Base-by-base conservation (phyloP, 805 yeast genomes). In the Hyphopichia homilentoma region DNA sequence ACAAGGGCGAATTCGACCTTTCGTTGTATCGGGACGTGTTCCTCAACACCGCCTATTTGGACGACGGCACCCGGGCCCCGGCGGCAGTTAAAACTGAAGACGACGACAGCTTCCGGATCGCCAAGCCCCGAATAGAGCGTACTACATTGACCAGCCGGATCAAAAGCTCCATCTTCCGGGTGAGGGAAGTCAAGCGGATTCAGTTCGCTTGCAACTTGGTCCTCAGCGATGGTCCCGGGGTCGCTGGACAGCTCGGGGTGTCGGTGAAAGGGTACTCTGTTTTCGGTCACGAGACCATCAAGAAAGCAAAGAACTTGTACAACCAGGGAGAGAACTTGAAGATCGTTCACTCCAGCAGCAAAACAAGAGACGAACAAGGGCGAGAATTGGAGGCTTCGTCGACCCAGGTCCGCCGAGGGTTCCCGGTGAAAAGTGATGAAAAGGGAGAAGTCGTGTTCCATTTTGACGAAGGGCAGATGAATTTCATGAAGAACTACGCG, bases 211-310 rank as follows among this genome's bases (percentile, higher is more conserved):
- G 84, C 39, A 74, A 79, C 7, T 54, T 88, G 28, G 68, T 75
- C 1, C 57, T 86, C 4, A 70, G 77, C 28, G 75, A 74, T 22
- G 64, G 62, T 4, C 57, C 62, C 0, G 51, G 47, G 2, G 31
- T 48, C 4, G 61, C 57, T 11, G 68, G 68, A 5, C 38, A 38
- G 2, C 35, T 89, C 13, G 64, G 68, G 0, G 71, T 90, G 29
- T 82, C 87, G 0, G 68, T 89, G 1, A 75, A 74, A 43, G 97
- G 95, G 0, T 84, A 77, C 47, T 59, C 81, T 0, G 65, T 84
- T n/a, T 73, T 71, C 39, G 64, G 68, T 6, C 77, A 75, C 32
- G 81, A 79, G 36, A 70, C 64, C 25, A 47, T 76, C 0, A 65
- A 70, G 13, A 58, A 71, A n/a, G 61, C 75, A 8, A 68, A 68